Conservation (phyloP, 1,284 basidiomycete genomes). For the Ganoderma boninense region DNA sequence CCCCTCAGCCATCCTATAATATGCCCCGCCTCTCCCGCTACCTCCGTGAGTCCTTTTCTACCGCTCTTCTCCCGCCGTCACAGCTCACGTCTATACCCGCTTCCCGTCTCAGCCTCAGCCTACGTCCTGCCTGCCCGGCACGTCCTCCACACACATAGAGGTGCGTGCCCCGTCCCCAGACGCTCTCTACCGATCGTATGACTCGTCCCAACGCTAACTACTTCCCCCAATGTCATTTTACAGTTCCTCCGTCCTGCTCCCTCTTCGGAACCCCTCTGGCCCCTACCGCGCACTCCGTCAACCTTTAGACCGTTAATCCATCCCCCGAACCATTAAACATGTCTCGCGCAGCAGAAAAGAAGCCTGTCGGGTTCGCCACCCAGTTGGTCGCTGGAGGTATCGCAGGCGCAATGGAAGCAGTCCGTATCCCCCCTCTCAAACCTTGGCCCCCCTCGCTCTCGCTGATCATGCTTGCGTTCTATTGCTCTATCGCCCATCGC, state of each 20-base stretch:
- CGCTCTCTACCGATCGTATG: background rate
- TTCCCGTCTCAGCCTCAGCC: background rate
- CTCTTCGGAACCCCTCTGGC: background rate
- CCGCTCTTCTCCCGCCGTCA: background rate
- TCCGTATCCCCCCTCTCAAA: slow-evolving; percentile 49
- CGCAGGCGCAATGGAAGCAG: slow-evolving; percentile 92
- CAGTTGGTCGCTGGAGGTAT: slow-evolving; percentile 93
- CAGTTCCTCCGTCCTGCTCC: background rate
- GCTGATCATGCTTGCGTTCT: background rate
- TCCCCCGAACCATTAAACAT: slow-evolving; percentile 45
- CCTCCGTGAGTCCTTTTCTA: background rate
- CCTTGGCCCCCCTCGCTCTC: background rate
- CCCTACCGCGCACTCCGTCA: background rate
- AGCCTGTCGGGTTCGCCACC: slow-evolving; percentile 84
- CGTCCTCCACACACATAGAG: background rate
- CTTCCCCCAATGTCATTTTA: background rate
- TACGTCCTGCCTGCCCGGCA: background rate
- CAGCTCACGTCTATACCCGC: background rate
- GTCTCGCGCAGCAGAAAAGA: slow-evolving; percentile 70
- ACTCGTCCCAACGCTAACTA: slow-evolving; percentile 9
- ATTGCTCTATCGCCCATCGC: background rate
- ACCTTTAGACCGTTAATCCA: background rate
- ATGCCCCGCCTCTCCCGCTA: slow-evolving; percentile 9
- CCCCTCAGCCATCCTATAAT: slow-evolving; percentile 13
- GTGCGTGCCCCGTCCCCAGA: background rate